Evolutionary conservation across 371 early-diverging fungal genomes (phyloP), one percentile per base, ranked within the genome.

Genomic region (Haplosporangium sp.): DNA sequence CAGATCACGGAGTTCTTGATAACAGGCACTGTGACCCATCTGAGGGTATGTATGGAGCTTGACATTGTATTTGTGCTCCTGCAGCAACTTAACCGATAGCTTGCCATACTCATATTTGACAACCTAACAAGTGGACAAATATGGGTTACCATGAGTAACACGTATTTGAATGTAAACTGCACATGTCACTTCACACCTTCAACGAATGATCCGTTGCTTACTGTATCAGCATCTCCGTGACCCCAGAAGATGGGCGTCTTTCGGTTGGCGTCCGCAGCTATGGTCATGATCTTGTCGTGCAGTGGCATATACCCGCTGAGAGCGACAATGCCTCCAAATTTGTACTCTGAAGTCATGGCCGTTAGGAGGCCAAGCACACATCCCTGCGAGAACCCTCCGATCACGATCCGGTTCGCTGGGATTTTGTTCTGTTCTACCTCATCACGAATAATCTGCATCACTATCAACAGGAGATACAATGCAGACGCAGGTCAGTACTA

Each of bases 341-440:
- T 93, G 66, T 83, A 83, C 55, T 92, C 93, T 8, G 91, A 86
- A 18, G 93, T 92, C 68, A 96, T 81, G 6, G 88, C 91, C n/a
- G 88, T 83, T 70, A 93, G 69, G 62, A 96, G 81, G 18, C 95
- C 74, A 83, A 95, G 83, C n/a, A 91, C 96, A 58, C 90, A 86
- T 0, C 91, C 98, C 86, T 98, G 99, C 29, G 96, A 96, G 83
- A 98, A 98, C 0, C 99, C 99, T 50, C 96, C 97, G 21, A 98
- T 64, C 40, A 97, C 90, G 56, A 98, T 97, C 16, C 96, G 86
- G 52, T 92, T 85, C 16, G 95, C 83, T 0, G 95, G 90, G 60
- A 96, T 95, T 16, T 95, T 95, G 1, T 82, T 52, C 40, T 67
- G 71, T 47, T 92, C 92, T 10, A 96, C 84, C 81, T 98, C 98